Base-by-base conservation (phyloP, 768 basidiomycete species). In the Lactarius hatsudake region DNA sequence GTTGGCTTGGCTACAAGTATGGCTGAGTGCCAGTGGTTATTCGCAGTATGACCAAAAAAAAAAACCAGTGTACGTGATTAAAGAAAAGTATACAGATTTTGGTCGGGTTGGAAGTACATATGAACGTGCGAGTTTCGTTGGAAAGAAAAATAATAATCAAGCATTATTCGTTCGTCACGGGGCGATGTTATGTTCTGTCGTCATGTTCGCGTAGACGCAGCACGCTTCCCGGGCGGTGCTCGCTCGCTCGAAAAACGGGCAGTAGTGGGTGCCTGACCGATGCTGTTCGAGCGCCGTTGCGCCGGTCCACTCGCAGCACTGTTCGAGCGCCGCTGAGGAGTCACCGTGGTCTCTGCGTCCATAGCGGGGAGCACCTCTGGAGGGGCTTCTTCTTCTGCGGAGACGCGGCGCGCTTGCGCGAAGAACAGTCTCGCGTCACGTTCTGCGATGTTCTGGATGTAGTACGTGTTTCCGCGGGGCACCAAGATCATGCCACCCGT, bases 391-490 rank as follows among this genome's bases (percentile, higher is more conserved):
- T 77, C 79, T 3, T 75, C 77, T 30, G 74, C 69, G 0, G 78
- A 73, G 38, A 84, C 71, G 73, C 84, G 81, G 34, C 89, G 83
- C 0, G 92, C 93, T 79, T 98, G 96, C 0, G 94, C 89, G 79
- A 98, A 98, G 80, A 96, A 97, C 9, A 98, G 77, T 72, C 84
- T 86, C 26, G 89, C 93, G 59, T 90, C 87, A 42, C 91, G 86
- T 58, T 89, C 83, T 23, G 83, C 84, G 26, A 97, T 88, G 78
- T 98, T 98, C 73, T 91, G 86, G 73, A 98, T 93, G 66, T 86
- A 86, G 75, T 98, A 98, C 10, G 84, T 85, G 76, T 98, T 98
- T 91, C 94, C 95, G 81, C 95, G 83, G 2, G 96, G 96, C 26
- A 97, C 89, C 73, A 96, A 82, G 75, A 96, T 95, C 83, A 89